Evolutionary conservation across 2,329 filamentous ascomycete species (phyloP).

Genomic region (Exutisphaerella laricina): DNA sequence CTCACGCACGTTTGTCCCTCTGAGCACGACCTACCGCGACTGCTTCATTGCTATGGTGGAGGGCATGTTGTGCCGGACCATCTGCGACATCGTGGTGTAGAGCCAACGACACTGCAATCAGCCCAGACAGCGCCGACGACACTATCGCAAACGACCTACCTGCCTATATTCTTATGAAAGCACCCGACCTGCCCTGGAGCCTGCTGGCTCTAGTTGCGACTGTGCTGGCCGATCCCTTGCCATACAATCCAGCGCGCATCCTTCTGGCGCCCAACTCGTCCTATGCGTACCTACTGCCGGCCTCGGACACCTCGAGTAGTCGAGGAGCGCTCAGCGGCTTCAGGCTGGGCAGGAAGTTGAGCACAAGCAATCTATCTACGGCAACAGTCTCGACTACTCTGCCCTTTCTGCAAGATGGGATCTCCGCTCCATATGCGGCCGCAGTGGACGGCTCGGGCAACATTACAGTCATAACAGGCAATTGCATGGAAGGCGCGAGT

Average conservation of each 20-base stretch:
- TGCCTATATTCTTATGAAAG: slow-evolving; percentile 17
- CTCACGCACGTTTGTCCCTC: slow-evolving; percentile 1
- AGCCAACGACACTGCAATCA: slow-evolving; percentile 4
- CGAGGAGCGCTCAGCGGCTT: slow-evolving; percentile 57
- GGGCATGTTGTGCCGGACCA: slow-evolving; percentile 3
- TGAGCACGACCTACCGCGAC: slow-evolving; percentile 1
- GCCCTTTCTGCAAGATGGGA: slow-evolving; percentile 55
- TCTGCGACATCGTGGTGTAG: slow-evolving; percentile 16
- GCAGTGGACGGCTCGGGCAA: slow-evolving; percentile 60
- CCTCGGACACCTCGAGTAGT: slow-evolving; percentile 43
- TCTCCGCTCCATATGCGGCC: slow-evolving; percentile 59
- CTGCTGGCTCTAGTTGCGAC: slow-evolving; percentile 25
- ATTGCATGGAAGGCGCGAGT: slow-evolving; percentile 54
- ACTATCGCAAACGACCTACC: slow-evolving; percentile 5
- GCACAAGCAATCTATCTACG: slow-evolving; percentile 40
- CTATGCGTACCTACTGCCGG: slow-evolving; percentile 65
- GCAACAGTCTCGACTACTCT: slow-evolving; percentile 52
- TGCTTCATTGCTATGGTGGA: neutral
- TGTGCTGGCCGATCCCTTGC: slow-evolving; percentile 40
- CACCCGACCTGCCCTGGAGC: slow-evolving; percentile 15
- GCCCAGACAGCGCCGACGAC: slow-evolving; percentile 9
- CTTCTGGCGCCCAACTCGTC: slow-evolving; percentile 51
- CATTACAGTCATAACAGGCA: slow-evolving; percentile 67
- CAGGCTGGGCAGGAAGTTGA: slow-evolving; percentile 57
- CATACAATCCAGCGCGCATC: slow-evolving; percentile 73